phyloP scores from a whole-genome alignment of 2,329 filamentous ascomycete species.

The Cordyceps cateniannulata region DNA sequence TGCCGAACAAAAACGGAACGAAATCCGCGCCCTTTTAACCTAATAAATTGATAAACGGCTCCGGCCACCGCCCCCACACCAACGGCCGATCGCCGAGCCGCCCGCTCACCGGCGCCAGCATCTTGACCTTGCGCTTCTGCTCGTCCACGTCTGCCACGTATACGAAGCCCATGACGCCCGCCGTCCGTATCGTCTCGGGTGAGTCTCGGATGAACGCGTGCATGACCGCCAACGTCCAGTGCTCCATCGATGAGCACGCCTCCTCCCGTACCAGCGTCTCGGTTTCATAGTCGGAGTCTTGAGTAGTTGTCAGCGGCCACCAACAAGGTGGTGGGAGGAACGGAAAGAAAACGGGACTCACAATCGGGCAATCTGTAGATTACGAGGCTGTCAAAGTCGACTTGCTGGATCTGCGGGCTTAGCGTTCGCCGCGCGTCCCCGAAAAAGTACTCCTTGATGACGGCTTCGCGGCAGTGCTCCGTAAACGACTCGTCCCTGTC shows the following conservation, averaged over 20 bases:
- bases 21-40: slow-evolving; percentile 29
- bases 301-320: background rate
- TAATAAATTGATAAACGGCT: slow-evolving; percentile 72
- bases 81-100: slow-evolving; percentile 73
- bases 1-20: no score
- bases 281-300: slow-evolving; percentile 24
- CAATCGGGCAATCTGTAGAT: slow-evolving; percentile 65
- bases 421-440: slow-evolving; percentile 70
- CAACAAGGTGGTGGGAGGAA: no score
- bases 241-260: slow-evolving; percentile 63
- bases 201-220: slow-evolving; percentile 65
- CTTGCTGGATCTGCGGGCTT: slow-evolving; percentile 79
- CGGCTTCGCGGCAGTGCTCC: slow-evolving; percentile 64
- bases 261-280: slow-evolving; percentile 55
- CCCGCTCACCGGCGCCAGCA: slow-evolving; percentile 79
- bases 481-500: slow-evolving; percentile 68
- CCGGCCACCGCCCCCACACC: slow-evolving; percentile 81
- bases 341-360: slow-evolving; percentile 27
- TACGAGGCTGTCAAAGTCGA: slow-evolving; percentile 67
- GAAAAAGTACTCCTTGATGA: slow-evolving; percentile 92
- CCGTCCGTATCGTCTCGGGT: slow-evolving; percentile 67
- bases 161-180: slow-evolving; percentile 84
- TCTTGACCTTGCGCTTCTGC: slow-evolving; percentile 69
- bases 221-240: slow-evolving; percentile 80
- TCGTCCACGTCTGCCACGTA: slow-evolving; percentile 91